Percentiles rank a stretch among this genome's conserved stretches.
Conservation (phyloP, 768 basidiomycete genomes). For the Dendrothele bispora region DNA sequence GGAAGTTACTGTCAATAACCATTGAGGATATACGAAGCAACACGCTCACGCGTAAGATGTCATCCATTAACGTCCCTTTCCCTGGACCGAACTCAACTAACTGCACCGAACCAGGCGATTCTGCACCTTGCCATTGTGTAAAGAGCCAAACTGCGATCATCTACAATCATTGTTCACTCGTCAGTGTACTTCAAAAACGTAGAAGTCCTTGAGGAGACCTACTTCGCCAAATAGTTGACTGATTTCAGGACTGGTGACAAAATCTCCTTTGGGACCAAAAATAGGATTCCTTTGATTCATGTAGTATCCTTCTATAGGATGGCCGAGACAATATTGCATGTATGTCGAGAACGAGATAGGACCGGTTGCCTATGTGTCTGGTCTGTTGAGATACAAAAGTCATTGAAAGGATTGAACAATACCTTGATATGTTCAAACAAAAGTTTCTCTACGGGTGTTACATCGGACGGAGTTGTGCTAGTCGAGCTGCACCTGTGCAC, state of each 20-base stretch:
- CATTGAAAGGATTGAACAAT: neutral
- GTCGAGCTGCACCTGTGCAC: slow-evolving; percentile 10
- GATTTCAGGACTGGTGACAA: slow-evolving; percentile 96
- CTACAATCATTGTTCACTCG: slow-evolving; percentile 48
- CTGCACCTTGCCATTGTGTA: slow-evolving; percentile 66
- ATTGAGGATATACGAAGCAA: neutral
- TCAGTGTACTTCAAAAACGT: neutral
- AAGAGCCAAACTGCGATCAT: slow-evolving; percentile 86
- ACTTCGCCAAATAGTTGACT: slow-evolving; percentile 97
- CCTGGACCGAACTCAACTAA: slow-evolving; percentile 94
- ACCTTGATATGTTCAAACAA: slow-evolving; percentile 76
- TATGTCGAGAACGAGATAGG: slow-evolving; percentile 87
- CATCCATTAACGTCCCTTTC: slow-evolving; percentile 87
- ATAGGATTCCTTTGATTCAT: slow-evolving; percentile 71
- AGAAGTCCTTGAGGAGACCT: slow-evolving; percentile 20
- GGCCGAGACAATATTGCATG: slow-evolving; percentile 88
- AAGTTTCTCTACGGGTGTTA: slow-evolving; percentile 60
- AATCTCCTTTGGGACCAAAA: slow-evolving; percentile 88
- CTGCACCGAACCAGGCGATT: slow-evolving; percentile 51
- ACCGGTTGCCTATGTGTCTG: slow-evolving; percentile 68
- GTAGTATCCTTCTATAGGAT: slow-evolving; percentile 93
- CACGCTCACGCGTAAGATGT: slow-evolving; percentile 75
- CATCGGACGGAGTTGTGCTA: slow-evolving; percentile 12
- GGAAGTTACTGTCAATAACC: neutral
- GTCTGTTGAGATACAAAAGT: neutral